Base-by-base conservation (phyloP, 2,329 filamentous ascomycete genomes). In the Phialophora macrospora region DNA sequence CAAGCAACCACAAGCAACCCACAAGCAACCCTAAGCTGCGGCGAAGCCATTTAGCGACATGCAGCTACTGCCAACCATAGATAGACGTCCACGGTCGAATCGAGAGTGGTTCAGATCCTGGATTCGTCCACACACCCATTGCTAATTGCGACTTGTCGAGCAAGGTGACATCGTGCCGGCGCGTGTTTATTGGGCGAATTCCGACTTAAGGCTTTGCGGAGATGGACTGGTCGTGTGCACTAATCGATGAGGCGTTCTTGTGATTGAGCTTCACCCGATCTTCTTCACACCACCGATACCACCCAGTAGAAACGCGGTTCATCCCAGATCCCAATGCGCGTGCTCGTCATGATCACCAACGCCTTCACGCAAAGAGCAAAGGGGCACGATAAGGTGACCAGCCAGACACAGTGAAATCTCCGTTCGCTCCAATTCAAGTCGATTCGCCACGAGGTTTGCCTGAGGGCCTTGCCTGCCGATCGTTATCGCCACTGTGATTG, bases 101-200 rank as follows among this genome's bases (percentile, higher is more conserved):
- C 34, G 24, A 60, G 55, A 66, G 60, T 64, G 64, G 61, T 49
- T 67, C 48, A 32, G 46, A 64, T 55, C 61, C 57, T 26, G 56
- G 64, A 46, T 20, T 44, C 17, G 57, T 55, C 48, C 62, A 54
- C 14, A 32, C 11, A 34, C 54, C 28, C 57, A 64, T 67, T 62
- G 56, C 57, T 55, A 24, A 49, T 24, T 56, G 65, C 46, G 22
- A 46, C 56, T 24, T 8, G 11, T 48, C 7, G 8, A 58, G 24
- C 3, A 51, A 65, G 62, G 65, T 67, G 55, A 67, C 65, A 67
- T 67, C 65, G 65, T 64, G 52, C 54, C 41, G 57, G 51, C 24
- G 55, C 60, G 26, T 14, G 6, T 49, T 60, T n/a, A 48, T 59
- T 48, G 55, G 24, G 49, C 55, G 55, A 60, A 49, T 22, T 5